Evolutionary conservation across 768 basidiomycete genomes (phyloP).

Genomic region (Lactarius hatsudake): DNA sequence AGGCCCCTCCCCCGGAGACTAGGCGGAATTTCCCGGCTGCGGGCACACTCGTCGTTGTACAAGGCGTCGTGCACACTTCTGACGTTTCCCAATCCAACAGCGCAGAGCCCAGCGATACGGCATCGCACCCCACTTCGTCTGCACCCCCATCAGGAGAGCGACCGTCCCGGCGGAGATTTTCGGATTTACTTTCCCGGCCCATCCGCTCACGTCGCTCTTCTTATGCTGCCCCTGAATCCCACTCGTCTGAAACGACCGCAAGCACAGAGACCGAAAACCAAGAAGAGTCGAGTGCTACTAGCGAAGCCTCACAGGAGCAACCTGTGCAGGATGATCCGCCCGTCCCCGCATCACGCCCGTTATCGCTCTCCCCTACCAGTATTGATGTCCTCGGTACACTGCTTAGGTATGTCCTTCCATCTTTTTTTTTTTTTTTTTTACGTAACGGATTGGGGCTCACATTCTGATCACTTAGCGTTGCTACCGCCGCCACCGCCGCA

Average conservation of each 20-base stretch:
- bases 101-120: constrained; percentile 17
- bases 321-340: constrained; percentile 10
- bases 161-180: constrained; percentile 15
- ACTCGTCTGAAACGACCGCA: constrained; percentile 14
- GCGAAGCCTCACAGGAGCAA: constrained; percentile 3
- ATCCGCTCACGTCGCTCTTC: constrained; percentile 27
- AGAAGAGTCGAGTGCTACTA: constrained; percentile 11
- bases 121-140: constrained; percentile 7
- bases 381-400: constrained; percentile 83
- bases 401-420: constrained; percentile 53
- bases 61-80: constrained; percentile 78
- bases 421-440: too few species aligned
- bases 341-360: constrained; percentile 22
- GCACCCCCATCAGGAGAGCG: constrained; percentile 21
- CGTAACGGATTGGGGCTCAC: background rate
- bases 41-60: constrained; percentile 78
- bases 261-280: constrained; percentile 12
- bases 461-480: constrained; percentile 51
- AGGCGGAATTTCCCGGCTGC: constrained; percentile 64
- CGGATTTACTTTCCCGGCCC: constrained; percentile 19
- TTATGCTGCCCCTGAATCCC: constrained; percentile 21
- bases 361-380: constrained; percentile 60
- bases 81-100: constrained; percentile 45
- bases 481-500: constrained; percentile 88
- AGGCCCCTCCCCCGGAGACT: constrained; percentile 28